phyloP scores from a whole-genome alignment of 805 yeast genomes.

The Saccharomycopsis schoenii region DNA sequence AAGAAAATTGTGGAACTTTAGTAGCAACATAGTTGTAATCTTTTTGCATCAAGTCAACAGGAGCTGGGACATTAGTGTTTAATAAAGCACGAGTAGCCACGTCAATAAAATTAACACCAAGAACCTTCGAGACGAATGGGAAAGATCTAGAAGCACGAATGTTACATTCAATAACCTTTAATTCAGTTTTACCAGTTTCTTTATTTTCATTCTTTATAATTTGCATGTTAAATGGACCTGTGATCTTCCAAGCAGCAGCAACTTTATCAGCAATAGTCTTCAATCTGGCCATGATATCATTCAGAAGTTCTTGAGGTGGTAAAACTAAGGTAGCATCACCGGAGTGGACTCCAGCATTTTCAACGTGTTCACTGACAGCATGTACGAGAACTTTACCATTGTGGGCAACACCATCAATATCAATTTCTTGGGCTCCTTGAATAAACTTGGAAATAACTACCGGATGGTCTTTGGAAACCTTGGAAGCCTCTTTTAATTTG shows the following conservation, averaged over 20 bases:
- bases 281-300: slow-evolving; percentile 56
- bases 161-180: slow-evolving; percentile 97
- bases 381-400: slow-evolving; percentile 85
- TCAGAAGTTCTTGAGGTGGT: slow-evolving; percentile 79
- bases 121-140: slow-evolving; percentile 97
- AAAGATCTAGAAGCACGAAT: slow-evolving; percentile 97
- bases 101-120: slow-evolving; percentile 90
- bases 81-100: slow-evolving; percentile 85
- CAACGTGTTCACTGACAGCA: slow-evolving; percentile 96
- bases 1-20: slow-evolving; percentile 97
- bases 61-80: slow-evolving; percentile 62
- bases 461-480: slow-evolving; percentile 92
- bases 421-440: slow-evolving; percentile 93
- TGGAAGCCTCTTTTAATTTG: slow-evolving; percentile 79
- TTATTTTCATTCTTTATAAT: slow-evolving; percentile 69
- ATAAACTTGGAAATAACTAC: slow-evolving; percentile 95
- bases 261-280: slow-evolving; percentile 89
- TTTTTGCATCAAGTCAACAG: slow-evolving; percentile 73
- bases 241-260: slow-evolving; percentile 87
- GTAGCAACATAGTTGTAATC: slow-evolving; percentile 81
- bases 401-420: slow-evolving; percentile 91
- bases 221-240: slow-evolving; percentile 99
- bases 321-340: slow-evolving; percentile 95
- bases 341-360: slow-evolving; percentile 97
- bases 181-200: slow-evolving; percentile 44